These are phyloP conservation scores for Fragosphaeria purpurea DNA, from an alignment of 2,329 filamentous ascomycete species.

Conservation along the genomic window DNA sequence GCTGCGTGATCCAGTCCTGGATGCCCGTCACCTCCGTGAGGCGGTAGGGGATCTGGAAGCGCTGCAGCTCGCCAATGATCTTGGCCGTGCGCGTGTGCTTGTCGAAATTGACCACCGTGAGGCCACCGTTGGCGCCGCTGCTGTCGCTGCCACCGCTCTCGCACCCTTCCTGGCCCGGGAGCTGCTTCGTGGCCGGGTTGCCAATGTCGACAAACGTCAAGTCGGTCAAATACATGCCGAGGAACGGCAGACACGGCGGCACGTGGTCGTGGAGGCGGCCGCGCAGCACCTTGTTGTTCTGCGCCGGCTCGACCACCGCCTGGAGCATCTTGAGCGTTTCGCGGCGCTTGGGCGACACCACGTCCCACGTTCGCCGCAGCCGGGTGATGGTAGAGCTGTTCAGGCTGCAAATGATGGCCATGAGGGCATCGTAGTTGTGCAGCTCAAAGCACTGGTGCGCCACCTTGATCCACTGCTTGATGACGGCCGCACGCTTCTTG, in stretches of 20 bases:
- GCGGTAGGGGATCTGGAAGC: slow-evolving; percentile 89
- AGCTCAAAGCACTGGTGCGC: slow-evolving; percentile 77
- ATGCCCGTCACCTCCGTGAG: slow-evolving; percentile 76
- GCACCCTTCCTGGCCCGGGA: slow-evolving; percentile 39
- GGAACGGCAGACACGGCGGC: slow-evolving; percentile 86
- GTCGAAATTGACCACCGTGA: slow-evolving; percentile 92
- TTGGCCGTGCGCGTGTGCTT: slow-evolving; percentile 91
- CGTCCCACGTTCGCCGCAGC: slow-evolving; percentile 84
- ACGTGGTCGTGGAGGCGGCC: slow-evolving; percentile 75
- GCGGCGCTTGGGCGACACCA: slow-evolving; percentile 74
- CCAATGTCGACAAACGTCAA: slow-evolving; percentile 92
- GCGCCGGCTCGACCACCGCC: slow-evolving; percentile 75
- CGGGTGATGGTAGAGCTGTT: slow-evolving; percentile 87
- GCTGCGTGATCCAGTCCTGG: slow-evolving; percentile 82
- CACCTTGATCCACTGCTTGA: slow-evolving; percentile 98
- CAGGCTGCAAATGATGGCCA: slow-evolving; percentile 92
- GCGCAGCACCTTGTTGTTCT: slow-evolving; percentile 83
- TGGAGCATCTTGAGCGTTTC: slow-evolving; percentile 69
- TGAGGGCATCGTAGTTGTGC: slow-evolving; percentile 91
- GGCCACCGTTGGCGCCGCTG: slow-evolving; percentile 44
- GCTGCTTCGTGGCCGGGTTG: slow-evolving; percentile 74
- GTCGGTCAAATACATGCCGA: slow-evolving; percentile 93
- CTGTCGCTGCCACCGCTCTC: slow-evolving; percentile 25
- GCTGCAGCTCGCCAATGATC: slow-evolving; percentile 90
- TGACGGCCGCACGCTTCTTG: slow-evolving; percentile 80